phyloP scores from a whole-genome alignment of 345 rosid genomes.

The Salix purpurea region DNA sequence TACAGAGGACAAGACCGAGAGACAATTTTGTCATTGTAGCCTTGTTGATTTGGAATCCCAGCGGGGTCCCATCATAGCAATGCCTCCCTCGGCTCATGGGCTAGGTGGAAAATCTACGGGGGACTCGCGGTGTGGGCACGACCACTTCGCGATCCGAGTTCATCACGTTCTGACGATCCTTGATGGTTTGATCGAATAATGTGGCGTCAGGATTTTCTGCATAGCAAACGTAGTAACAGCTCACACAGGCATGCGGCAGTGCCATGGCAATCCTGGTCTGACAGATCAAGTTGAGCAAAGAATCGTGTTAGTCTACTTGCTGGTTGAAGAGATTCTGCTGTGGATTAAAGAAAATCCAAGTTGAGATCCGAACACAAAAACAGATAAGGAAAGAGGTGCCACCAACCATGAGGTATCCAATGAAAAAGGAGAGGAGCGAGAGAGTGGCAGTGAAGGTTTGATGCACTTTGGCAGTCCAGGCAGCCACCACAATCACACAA shows the following conservation, averaged over 20 bases:
- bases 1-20: slow-evolving; percentile 2
- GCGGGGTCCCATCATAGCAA: slow-evolving; percentile 24
- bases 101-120: slow-evolving; percentile 31
- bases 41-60: slow-evolving; percentile 27
- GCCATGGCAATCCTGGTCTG: slow-evolving; percentile 99
- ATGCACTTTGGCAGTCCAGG: slow-evolving; percentile 68
- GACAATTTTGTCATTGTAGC: slow-evolving; percentile 24
- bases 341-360: slow-evolving; percentile 4
- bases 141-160: slow-evolving; percentile 45
- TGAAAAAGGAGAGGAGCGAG: slow-evolving; percentile 66
- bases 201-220: slow-evolving; percentile 77
- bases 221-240: slow-evolving; percentile 90
- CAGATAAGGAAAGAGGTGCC: slow-evolving; percentile 9
- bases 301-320: slow-evolving; percentile 10
- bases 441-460: slow-evolving; percentile 68
- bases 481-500: slow-evolving; percentile 75
- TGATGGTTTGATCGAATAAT: slow-evolving; percentile 65
- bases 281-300: slow-evolving; percentile 1
- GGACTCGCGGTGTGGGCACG: slow-evolving; percentile 66
- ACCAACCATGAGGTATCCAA: slow-evolving; percentile 93
- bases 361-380: background rate
- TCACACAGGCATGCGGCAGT: slow-evolving; percentile 89
- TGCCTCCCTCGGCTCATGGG: background rate
- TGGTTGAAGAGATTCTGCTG: background rate
- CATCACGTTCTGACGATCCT: slow-evolving; percentile 45